Evolutionary conservation across 2,329 filamentous ascomycete genomes (phyloP), one percentile per base, ranked within the genome.

Genomic region (Hypoxylon sp.): DNA sequence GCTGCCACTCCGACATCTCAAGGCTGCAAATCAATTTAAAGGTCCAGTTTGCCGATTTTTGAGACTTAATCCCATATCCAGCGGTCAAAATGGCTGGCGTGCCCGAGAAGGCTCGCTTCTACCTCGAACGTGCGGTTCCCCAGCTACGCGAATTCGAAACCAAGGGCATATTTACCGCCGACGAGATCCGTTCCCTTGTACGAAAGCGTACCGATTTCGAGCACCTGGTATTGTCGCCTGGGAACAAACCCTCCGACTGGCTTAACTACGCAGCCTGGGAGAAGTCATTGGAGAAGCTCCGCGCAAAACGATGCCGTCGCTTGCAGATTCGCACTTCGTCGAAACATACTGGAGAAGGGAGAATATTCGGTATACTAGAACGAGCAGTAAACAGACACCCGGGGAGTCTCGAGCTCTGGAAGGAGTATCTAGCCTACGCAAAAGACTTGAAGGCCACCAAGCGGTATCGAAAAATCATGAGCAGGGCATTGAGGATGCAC

Each of bases 91-190:
- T 97, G 93, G 87, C 93, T 1, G 91, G 89, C 42, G 90, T 96
- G 62, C 91, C 92, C 68, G 96, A 98, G 76, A 98, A 97, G 80
- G 96, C 95, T 59, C 92, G 95, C 62, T 98, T 95, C 80, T 97
- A 92, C 79, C 87, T 98, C 69, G 96, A 99, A 82, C 91, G 95
- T 72, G 91, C 92, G 1, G 92, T 97, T 44, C 93, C 94, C 14
- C 94, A 98, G 78, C 86, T 99, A 61, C 93, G 93, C 68, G 93
- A 97, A 74, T 96, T 93, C 78, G 92, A 97, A 79, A 88, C 92
- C 70, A 97, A 97, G 79, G 90, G 93, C 73, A 91, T 99, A 72
- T 99, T 99, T 81, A 88, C 86, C 20, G 73, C 96, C 89, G 92
- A 96, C 70, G 95, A 99, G 78, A 97, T 99, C 76, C 87, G 88